Evolutionary conservation across 768 basidiomycete species (phyloP), one percentile per base, ranked within the genome.

Genomic region (Termitomyces sp.): DNA sequence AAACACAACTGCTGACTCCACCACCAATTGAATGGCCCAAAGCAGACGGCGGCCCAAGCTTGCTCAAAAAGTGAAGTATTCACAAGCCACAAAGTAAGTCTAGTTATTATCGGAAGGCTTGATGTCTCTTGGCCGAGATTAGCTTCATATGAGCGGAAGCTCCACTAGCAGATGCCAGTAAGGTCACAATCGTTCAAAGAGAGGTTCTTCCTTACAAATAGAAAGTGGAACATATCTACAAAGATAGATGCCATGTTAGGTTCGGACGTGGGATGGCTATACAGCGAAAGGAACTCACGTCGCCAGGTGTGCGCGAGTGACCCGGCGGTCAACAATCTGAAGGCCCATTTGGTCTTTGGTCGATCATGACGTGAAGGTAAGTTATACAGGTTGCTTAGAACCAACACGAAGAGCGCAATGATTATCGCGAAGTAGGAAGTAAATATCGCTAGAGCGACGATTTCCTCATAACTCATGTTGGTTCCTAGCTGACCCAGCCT

Each of bases 1-100:
- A 84, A 65, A 67, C 85, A 87, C 15, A 88, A 70, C 67, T 87
- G 84, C 69, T 87, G 82, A 63, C 83, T 84, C 85, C 87, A 88
- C 88, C 87, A 89, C 87, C 87, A 89, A 52, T 81, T 83, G 48
- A 78, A 60, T 0, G 76, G 71, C 35, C 78, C 77, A 22, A 69
- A 75, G 67, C 80, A 84, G 7, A 79, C 79, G 39, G 71, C 63
- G 13, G 70, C 69, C 79, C 79, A 80, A 9, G 87, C 86, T 70
- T 89, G 80, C 67, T 87, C 82, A 64, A 90, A 89, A 0, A 89
- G 74, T 0, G 75, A 74, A 0, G 87, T 87, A 22, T 82, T 59
- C 18, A 72, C 55, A 1, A 89, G 78, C 88, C 88, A 89, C 9
- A 70, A 68, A 4, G 81, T 75, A 22, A 87, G 53, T n/a, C 81